A percentile compares a stretch with the other conserved stretches of the same genome.
These are phyloP conservation scores for Zalaria obscura DNA, from an alignment of 2,329 filamentous ascomycete genomes.

Conservation along the genomic window DNA sequence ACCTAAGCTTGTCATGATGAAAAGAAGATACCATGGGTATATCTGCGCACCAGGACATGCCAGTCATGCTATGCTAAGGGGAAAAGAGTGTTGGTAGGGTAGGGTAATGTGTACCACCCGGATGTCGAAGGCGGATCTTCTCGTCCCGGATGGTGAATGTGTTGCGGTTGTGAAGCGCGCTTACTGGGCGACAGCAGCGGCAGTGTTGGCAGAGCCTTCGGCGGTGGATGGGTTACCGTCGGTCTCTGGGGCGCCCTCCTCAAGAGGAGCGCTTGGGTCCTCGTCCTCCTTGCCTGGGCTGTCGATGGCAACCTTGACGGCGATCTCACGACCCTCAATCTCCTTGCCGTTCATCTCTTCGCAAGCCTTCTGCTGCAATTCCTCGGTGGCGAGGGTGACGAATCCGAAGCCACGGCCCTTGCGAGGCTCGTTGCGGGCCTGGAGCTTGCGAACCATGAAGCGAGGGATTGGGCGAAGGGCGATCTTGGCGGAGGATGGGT, in stretches of 20 bases:
- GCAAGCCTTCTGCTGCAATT: slow-evolving; percentile 94
- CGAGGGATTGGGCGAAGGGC: slow-evolving; percentile 95
- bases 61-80: no score
- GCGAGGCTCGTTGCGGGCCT: slow-evolving; percentile 91
- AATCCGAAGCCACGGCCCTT: slow-evolving; percentile 99
- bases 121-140: no score
- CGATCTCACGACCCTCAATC: slow-evolving; percentile 96
- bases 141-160: no score
- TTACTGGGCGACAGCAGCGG: slow-evolving; percentile 5
- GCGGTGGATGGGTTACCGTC: slow-evolving; percentile 19
- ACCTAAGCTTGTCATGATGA: no score
- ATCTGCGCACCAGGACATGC: no score
- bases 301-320: slow-evolving; percentile 99
- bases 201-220: slow-evolving; percentile 17
- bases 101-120: no score
- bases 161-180: background rate
- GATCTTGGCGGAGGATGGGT: slow-evolving; percentile 92
- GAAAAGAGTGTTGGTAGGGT: no score
- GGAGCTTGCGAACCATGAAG: slow-evolving; percentile 99
- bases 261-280: slow-evolving; percentile 36
- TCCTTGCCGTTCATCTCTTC: slow-evolving; percentile 98
- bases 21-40: no score
- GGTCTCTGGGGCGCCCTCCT: slow-evolving; percentile 23
- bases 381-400: slow-evolving; percentile 88
- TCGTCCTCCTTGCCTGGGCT: slow-evolving; percentile 97